phyloP scores from a whole-genome alignment of 371 early-diverging fungal species.

The Dichotomocladium elegans region DNA sequence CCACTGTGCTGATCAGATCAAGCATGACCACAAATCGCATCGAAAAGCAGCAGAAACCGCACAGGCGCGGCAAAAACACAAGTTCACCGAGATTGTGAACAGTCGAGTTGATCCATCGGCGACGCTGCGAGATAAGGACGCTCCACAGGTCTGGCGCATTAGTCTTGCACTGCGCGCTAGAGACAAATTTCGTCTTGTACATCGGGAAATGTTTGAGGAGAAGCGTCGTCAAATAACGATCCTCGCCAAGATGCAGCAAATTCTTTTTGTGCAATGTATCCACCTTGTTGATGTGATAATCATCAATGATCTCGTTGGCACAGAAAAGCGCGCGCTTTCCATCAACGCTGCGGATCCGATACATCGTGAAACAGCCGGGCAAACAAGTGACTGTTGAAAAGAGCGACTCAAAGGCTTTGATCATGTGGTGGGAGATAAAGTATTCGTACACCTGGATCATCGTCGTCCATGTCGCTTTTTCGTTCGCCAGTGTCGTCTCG shows the following conservation, averaged over 20 bases:
- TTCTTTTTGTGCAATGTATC: conserved; percentile 98
- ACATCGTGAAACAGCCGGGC: conserved; percentile 97
- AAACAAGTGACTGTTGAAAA: conserved; percentile 97
- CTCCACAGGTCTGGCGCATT: conserved; percentile 94
- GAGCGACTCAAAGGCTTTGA: conserved; percentile 98
- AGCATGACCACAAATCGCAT: conserved; percentile 97
- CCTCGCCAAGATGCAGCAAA: conserved; percentile 80
- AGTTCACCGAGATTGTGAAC: conserved; percentile 95
- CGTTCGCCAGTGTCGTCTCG: conserved; percentile 87
- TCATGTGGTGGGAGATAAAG: conserved; percentile 97
- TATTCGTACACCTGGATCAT: conserved; percentile 99
- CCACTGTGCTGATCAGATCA: conserved; percentile 90
- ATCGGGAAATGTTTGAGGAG: conserved; percentile 98
- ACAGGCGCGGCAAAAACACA: conserved; percentile 80
- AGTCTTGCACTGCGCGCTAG: conserved; percentile 94
- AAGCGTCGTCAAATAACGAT: conserved; percentile 95
- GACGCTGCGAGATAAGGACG: conserved; percentile 93
- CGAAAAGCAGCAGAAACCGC: conserved; percentile 98
- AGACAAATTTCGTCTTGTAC: conserved; percentile 93
- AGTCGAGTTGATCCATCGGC: conserved; percentile 99
- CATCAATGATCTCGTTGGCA: conserved; percentile 82
- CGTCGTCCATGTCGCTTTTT: conserved; percentile 91
- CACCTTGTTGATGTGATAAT: conserved; percentile 92
- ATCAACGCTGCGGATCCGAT: conserved; percentile 79
- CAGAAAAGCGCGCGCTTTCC: conserved; percentile 86